Evolutionary conservation across 2,329 filamentous ascomycete species (phyloP), one percentile per base, ranked within the genome.

Genomic region (Aspergillus fijiensis): DNA sequence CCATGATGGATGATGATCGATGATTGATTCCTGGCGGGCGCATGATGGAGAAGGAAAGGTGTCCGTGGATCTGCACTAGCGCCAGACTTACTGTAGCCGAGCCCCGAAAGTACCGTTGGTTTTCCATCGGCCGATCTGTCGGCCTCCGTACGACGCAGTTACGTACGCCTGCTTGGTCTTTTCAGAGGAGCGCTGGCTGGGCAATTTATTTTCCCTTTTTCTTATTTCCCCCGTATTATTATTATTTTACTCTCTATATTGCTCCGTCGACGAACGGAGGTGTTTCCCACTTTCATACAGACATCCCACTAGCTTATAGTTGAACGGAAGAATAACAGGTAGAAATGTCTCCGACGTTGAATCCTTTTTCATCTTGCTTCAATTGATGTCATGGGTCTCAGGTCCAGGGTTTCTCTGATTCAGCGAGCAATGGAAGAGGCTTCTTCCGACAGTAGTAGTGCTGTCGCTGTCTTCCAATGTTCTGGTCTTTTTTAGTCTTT

Each of bases 31-130:
- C 50, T 52, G 35, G 23, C 33, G 35, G 59, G 53, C 52, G 57
- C 57, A 59, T 61, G 56, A 63, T 60, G 55, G 59, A 63, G 51
- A 55, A 61, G 61, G 58, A 63, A 60, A 62, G 61, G 61, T 63
- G 61, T 67, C 63, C 61, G 61, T 67, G 58, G 64, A 69, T 69
- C 67, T 69, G 64, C 67, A 69, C 65, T 66, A 68, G 60, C 53
- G 58, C 57, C 54, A 62, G 62, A 64, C 59, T 62, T 61, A 49
- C 60, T 67, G 60, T 65, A 63, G 60, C 64, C 62, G 64, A 67
- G 60, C 57, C 56, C 63, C 59, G 58, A 63, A 62, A 60, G 57
- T 63, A 59, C 61, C 60, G 56, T 63, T 57, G 11, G 56, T 31
- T 55, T 29, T 25, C 56, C 60, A 60, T 52, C 60, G 48, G 57